These are phyloP conservation scores for Alternaria ethzedia DNA, from an alignment of 2,329 filamentous ascomycete genomes.

Conservation along the genomic window DNA sequence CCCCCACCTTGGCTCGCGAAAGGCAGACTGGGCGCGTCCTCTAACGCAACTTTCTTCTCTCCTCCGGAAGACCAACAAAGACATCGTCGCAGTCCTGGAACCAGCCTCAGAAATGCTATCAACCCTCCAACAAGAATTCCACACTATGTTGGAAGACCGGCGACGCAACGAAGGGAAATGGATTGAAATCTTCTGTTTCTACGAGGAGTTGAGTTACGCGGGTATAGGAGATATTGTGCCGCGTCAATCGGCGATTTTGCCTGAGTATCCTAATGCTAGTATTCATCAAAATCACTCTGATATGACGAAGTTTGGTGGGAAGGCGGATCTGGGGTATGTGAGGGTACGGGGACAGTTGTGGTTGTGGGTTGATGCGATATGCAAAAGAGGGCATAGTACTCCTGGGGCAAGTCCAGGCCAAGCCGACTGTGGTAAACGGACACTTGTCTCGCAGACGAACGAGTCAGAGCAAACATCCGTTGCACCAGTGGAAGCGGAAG, in stretches of 20 bases:
- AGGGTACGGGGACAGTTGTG: neutral
- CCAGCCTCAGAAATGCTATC: neutral
- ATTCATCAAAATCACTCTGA: neutral
- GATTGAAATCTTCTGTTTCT: neutral
- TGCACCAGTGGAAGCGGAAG: neutral
- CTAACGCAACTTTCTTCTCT: neutral
- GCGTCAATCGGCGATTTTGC: rapidly evolving
- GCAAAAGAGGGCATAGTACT: neutral
- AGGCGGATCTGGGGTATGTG: neutral
- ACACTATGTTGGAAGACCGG: neutral
- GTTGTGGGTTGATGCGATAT: neutral
- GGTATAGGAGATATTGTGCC: neutral
- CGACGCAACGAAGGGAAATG: neutral
- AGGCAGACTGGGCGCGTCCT: neutral
- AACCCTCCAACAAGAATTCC: neutral
- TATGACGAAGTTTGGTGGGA: neutral
- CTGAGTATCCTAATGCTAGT: neutral
- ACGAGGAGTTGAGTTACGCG: neutral
- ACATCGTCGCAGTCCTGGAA: neutral
- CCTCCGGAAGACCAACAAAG: rapidly evolving
- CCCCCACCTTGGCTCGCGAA: neutral
- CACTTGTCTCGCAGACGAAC: neutral
- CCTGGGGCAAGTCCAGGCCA: rapidly evolving
- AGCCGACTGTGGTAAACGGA: neutral
- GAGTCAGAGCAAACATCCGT: neutral